Evolutionary conservation across 371 early-diverging fungal genomes (phyloP).

Genomic region (Rhizopus arrhizus): DNA sequence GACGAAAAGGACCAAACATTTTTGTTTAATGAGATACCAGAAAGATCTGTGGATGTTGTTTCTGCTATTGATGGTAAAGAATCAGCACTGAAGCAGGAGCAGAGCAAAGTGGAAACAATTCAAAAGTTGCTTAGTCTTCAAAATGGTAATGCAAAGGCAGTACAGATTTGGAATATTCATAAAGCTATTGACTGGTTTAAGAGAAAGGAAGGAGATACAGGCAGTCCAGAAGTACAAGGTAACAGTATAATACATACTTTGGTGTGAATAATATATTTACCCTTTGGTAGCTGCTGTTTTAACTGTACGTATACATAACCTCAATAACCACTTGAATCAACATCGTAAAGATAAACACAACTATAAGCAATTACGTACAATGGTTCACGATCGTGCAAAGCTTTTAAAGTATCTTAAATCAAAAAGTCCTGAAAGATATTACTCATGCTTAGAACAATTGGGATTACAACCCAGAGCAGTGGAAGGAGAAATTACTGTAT

Average conservation of each 20-base stretch:
- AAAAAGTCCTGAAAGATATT: conserved; percentile 71
- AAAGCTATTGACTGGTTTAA: conserved; percentile 81
- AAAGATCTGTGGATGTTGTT: conserved; percentile 46
- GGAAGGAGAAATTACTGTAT: conserved; percentile 71
- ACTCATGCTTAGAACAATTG: conserved; percentile 67
- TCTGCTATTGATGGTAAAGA: conserved; percentile 46
- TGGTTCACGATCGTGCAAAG: conserved; percentile 81
- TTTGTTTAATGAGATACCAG: conserved; percentile 64
- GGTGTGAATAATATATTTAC: background rate
- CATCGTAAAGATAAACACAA: conserved; percentile 88
- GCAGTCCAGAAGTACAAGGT: conserved; percentile 95
- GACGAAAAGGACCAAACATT: conserved; percentile 51
- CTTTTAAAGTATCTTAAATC: conserved; percentile 90
- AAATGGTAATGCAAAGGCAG: conserved; percentile 76
- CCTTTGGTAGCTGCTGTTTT: conserved; percentile 77
- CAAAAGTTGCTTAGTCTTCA: conserved; percentile 76
- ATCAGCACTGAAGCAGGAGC: conserved; percentile 48
- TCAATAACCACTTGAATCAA: conserved; percentile 75
- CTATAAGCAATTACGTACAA: conserved; percentile 75
- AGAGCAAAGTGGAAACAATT: conserved; percentile 68
- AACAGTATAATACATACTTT: conserved; percentile 11
- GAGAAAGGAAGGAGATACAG: conserved; percentile 80
- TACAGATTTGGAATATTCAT: conserved; percentile 76
- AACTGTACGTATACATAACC: conserved; percentile 87
- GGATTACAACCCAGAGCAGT: conserved; percentile 72